phyloP scores from a whole-genome alignment of 2,329 filamentous ascomycete genomes.

The Cordyceps cicadae region DNA sequence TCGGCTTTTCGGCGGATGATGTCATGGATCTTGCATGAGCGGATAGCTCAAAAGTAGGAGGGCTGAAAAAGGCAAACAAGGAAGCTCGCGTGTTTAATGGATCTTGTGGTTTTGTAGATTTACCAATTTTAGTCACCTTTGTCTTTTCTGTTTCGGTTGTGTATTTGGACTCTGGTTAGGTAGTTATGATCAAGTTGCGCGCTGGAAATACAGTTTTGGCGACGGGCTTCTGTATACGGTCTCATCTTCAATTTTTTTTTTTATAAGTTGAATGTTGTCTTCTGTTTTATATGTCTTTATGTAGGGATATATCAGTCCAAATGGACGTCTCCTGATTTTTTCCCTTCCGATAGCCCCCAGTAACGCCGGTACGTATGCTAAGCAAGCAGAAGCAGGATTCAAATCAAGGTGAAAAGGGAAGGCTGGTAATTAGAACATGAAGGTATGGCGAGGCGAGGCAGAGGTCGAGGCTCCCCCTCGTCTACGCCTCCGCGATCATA shows the following conservation, averaged over 20 bases:
- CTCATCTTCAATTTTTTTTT: background rate
- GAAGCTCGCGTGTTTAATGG: background rate
- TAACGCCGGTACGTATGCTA: constrained; percentile 35
- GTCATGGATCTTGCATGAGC: constrained; percentile 43
- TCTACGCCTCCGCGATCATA: constrained; percentile 24
- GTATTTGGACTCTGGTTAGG: background rate
- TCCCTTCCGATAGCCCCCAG: constrained; percentile 14
- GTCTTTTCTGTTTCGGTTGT: background rate
- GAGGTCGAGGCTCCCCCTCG: background rate
- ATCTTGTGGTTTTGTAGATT: constrained; percentile 5
- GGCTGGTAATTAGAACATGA: constrained; percentile 3
- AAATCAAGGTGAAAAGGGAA: background rate
- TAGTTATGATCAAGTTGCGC: background rate
- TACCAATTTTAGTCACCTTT: constrained; percentile 2
- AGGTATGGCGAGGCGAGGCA: background rate
- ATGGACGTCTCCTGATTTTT: constrained; percentile 18
- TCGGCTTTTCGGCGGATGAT: constrained; percentile 59
- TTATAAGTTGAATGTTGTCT: constrained; percentile 12
- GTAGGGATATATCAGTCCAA: constrained; percentile 24
- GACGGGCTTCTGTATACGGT: background rate
- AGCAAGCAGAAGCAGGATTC: constrained; percentile 18
- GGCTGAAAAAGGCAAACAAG: background rate
- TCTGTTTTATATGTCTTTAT: constrained; percentile 15
- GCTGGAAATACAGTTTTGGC: background rate
- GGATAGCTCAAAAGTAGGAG: background rate